phyloP scores from a whole-genome alignment of 1,284 basidiomycete species.

The Moesziomyces globuligerus region DNA sequence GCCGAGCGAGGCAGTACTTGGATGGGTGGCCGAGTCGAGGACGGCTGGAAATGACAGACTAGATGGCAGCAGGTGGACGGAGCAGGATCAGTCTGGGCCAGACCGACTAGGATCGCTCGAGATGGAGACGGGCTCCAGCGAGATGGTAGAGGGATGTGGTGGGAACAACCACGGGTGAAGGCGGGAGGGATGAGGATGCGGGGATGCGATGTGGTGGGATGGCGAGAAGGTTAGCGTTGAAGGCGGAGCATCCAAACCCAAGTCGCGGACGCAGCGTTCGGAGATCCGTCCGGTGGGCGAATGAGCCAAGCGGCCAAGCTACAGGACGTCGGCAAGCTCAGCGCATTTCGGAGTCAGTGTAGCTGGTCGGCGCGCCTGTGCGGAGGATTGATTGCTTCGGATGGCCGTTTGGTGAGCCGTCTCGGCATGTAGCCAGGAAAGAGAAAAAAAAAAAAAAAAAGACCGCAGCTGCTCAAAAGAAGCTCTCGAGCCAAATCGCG shows the following conservation, averaged over 20 bases:
- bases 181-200: background rate
- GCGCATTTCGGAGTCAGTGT: too few relatives aligned
- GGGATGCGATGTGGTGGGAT: background rate
- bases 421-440: background rate
- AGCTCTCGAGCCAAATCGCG: background rate
- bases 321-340: background rate
- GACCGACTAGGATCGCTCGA: background rate
- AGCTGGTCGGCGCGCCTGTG: too few relatives aligned
- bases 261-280: background rate
- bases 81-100: background rate
- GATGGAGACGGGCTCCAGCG: background rate
- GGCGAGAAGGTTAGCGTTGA: too few relatives aligned
- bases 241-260: background rate
- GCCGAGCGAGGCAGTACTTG: background rate
- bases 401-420: background rate
- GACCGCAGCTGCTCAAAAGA: background rate
- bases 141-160: background rate
- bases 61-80: background rate
- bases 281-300: too few relatives aligned
- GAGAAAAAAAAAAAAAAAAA: conserved; percentile 1
- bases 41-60: background rate
- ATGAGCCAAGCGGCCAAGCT: too few relatives aligned
- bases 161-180: background rate
- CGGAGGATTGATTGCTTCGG: background rate
- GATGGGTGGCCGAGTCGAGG: background rate